A percentile compares a stretch with the other conserved stretches of the same genome.
These are phyloP conservation scores for Acorus calamus DNA, from an alignment of 106 monocot species.

Conservation along the genomic window DNA sequence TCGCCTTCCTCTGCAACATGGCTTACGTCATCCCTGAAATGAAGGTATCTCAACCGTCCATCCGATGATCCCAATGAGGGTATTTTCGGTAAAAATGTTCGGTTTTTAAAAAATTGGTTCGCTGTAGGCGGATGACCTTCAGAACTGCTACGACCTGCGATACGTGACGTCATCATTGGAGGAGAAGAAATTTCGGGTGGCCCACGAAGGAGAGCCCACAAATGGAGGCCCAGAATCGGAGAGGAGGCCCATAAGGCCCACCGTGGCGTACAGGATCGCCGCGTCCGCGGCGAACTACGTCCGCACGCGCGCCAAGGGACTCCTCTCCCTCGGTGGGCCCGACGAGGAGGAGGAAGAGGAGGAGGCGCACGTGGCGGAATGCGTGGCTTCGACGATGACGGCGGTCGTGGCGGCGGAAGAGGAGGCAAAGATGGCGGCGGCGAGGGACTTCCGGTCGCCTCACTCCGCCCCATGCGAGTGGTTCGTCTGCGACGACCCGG, in stretches of 20 bases:
- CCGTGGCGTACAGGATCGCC: conserved; percentile 63
- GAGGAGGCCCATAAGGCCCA: conserved; percentile 11
- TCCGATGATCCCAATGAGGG: background rate
- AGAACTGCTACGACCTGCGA: conserved; percentile 28
- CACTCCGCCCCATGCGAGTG: conserved; percentile 90
- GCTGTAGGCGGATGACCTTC: conserved; percentile 44
- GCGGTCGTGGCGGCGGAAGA: conserved; percentile 84
- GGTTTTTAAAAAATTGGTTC: too few species aligned
- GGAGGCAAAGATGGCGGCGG: conserved; percentile 58
- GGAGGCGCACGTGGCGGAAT: conserved; percentile 45
- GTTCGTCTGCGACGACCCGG: conserved; percentile 76
- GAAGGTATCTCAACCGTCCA: conserved; percentile 25
- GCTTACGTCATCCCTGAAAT: conserved; percentile 65
- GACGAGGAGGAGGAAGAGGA: conserved; percentile 14
- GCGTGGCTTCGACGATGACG: conserved; percentile 49
- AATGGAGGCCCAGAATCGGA: background rate
- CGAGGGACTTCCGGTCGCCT: conserved; percentile 51
- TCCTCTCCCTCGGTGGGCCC: conserved; percentile 16
- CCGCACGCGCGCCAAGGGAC: conserved; percentile 40
- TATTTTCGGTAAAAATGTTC: background rate
- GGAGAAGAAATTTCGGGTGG: conserved; percentile 36
- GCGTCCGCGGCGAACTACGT: conserved; percentile 80
- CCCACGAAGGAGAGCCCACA: background rate
- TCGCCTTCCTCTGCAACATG: conserved; percentile 86
- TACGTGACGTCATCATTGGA: conserved; percentile 58